Base-by-base conservation (phyloP, 1,284 basidiomycete genomes). In the Vanrija sp. region DNA sequence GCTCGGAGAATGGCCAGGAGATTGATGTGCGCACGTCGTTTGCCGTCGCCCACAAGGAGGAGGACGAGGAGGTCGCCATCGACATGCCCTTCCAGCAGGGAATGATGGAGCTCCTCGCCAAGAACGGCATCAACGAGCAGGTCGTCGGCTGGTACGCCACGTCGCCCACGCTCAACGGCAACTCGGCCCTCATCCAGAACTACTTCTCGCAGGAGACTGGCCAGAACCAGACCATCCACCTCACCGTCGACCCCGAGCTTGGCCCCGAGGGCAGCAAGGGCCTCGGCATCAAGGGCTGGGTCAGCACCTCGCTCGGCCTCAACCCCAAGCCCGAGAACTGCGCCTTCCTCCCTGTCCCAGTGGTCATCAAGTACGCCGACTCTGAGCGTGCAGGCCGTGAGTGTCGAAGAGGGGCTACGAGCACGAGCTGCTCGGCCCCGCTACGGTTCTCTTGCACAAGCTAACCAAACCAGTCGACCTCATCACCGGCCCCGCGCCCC, bases 121-220 rank as follows among this genome's bases (percentile, higher is more conserved):
- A 69, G 63, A 71, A 64, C 50, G 73, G 73, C n/a, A 67, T 68
- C 47, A 74, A 74, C 60, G 76, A 77, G 68, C 59, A 61, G 27
- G 67, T 77, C 41, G 72, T 77, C 41, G 76, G 76, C 60, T 77
- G 76, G 76, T 93, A 93, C 77, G 90, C 90, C 18, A 93, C 90
- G 19, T 87, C 87, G 60, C 87, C 88, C 4, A 85, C 88, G 60
- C 83, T 98, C 56, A 95, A 96, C 79, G 90, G 89, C 15, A 95
- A 95, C 80, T 95, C 93, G 42, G 93, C 96, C 19, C 82, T 99
- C 61, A 96, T 99, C 69, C 96, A 98, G 82, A 94, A 97, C 78
- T 97, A 97, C 78, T 98, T 96, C 77, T 85, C 89, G 38, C 85
- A 88, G 81, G 92, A 98, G 77, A 93, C 90, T 3, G 80, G 84